phyloP scores from a whole-genome alignment of 768 basidiomycete species.

The Lactifluus rugatus region DNA sequence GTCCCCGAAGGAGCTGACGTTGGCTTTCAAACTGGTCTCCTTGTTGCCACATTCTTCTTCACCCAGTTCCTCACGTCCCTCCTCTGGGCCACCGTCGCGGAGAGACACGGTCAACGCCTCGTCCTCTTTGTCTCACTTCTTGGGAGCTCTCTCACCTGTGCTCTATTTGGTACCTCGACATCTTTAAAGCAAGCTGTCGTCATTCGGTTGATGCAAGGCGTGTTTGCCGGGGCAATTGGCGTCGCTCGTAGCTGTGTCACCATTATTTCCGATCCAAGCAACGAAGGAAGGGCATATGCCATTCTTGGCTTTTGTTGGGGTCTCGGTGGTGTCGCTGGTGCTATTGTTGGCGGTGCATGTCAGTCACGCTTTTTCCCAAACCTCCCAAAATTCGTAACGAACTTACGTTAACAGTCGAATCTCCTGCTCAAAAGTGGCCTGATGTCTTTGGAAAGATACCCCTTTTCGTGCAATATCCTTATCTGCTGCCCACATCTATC shows the following conservation, averaged over 20 bases:
- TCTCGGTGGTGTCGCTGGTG: slow-evolving; percentile 87
- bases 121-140: slow-evolving; percentile 81
- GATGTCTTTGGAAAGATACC: slow-evolving; percentile 51
- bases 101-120: slow-evolving; percentile 76
- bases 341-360: slow-evolving; percentile 80
- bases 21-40: slow-evolving; percentile 81
- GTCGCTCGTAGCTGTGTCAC: slow-evolving; percentile 86
- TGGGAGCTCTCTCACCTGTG: slow-evolving; percentile 73
- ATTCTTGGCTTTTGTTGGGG: slow-evolving; percentile 95
- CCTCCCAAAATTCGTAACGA: background rate
- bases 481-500: slow-evolving; percentile 77
- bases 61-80: slow-evolving; percentile 94
- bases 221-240: slow-evolving; percentile 90
- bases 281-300: slow-evolving; percentile 92
- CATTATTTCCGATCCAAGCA: slow-evolving; percentile 81
- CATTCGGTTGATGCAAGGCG: slow-evolving; percentile 81
- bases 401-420: slow-evolving; percentile 47
- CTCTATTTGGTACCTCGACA: slow-evolving; percentile 68
- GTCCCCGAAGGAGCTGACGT: slow-evolving; percentile 74
- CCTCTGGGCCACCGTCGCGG: slow-evolving; percentile 94
- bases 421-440: slow-evolving; percentile 83
- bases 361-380: slow-evolving; percentile 25
- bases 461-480: slow-evolving; percentile 75
- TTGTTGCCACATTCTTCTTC: slow-evolving; percentile 82
- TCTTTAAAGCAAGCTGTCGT: slow-evolving; percentile 71